These are phyloP conservation scores for Allomyces javanicus DNA, from an alignment of 192 early-diverging fungal genomes.

Conservation along the genomic window DNA sequence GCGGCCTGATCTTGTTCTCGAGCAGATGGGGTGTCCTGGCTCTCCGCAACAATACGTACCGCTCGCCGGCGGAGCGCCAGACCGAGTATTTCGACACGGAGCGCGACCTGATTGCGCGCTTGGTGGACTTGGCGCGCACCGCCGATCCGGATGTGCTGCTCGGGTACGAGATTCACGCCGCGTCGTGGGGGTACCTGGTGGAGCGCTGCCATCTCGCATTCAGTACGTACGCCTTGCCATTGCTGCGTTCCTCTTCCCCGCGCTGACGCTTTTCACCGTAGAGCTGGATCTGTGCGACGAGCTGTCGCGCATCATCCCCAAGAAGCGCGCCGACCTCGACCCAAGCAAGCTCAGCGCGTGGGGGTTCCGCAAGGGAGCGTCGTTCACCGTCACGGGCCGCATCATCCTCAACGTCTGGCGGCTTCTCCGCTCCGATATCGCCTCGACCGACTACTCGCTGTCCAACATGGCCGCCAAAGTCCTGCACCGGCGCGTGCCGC, in stretches of 20 bases:
- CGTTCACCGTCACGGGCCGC: slow-evolving; percentile 45
- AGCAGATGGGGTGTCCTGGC: slow-evolving; percentile 9
- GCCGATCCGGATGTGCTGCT: slow-evolving; percentile 71
- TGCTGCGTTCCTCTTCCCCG: too few species aligned
- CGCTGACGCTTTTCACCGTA: neutral
- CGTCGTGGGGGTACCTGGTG: slow-evolving; percentile 79
- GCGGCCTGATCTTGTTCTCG: slow-evolving; percentile 10
- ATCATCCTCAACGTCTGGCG: slow-evolving; percentile 82
- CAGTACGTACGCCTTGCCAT: neutral
- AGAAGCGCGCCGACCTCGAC: neutral
- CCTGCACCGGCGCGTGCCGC: slow-evolving; percentile 45
- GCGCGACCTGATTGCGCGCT: slow-evolving; percentile 20
- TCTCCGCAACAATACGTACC: slow-evolving; percentile 3
- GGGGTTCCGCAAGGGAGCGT: slow-evolving; percentile 40
- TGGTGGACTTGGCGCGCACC: slow-evolving; percentile 30
- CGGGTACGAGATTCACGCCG: slow-evolving; percentile 67
- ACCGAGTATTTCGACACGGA: slow-evolving; percentile 9
- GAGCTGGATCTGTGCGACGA: slow-evolving; percentile 17
- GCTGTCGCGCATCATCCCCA: slow-evolving; percentile 23
- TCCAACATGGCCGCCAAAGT: slow-evolving; percentile 54
- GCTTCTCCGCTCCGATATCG: slow-evolving; percentile 55
- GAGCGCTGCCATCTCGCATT: slow-evolving; percentile 18
- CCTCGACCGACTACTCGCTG: slow-evolving; percentile 54
- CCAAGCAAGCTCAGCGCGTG: slow-evolving; percentile 15
- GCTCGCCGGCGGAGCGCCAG: slow-evolving; percentile 7